Evolutionary conservation across 257 asterid species (phyloP).

Genomic region (Pogostemon cablin): DNA sequence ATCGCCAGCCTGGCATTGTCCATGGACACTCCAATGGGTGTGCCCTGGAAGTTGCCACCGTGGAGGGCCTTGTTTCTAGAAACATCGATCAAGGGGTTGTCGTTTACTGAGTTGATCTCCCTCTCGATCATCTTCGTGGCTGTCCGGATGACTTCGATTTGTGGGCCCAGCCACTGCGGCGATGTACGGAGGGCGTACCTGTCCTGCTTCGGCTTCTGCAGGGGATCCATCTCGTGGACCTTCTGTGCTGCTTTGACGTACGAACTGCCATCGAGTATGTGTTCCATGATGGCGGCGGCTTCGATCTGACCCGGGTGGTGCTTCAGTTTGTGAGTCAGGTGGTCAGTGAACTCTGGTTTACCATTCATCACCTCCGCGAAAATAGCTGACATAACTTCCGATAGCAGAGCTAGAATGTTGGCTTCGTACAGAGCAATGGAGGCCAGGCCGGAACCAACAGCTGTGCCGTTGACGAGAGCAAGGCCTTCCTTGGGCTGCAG

Average conservation of each 20-base stretch:
- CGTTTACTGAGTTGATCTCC: constrained; percentile 58
- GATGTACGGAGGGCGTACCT: constrained; percentile 57
- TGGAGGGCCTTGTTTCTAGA: constrained; percentile 57
- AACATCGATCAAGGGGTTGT: constrained; percentile 58
- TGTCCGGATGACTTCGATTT: constrained; percentile 53
- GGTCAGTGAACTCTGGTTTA: constrained; percentile 61
- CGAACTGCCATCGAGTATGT: constrained; percentile 49
- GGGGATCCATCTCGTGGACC: constrained; percentile 48
- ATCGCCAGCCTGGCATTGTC: constrained; percentile 54
- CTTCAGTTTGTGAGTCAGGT: constrained; percentile 59
- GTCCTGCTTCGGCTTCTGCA: constrained; percentile 61
- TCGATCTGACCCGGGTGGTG: constrained; percentile 66
- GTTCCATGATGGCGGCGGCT: constrained; percentile 65
- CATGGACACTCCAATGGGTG: constrained; percentile 63
- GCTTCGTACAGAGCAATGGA: constrained; percentile 56
- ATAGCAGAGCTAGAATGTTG: constrained; percentile 42
- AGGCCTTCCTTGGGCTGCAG: constrained; percentile 66
- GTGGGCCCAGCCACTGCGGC: constrained; percentile 67
- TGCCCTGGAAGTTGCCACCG: constrained; percentile 66
- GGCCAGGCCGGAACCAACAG: constrained; percentile 60
- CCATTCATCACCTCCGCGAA: constrained; percentile 68
- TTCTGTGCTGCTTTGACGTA: constrained; percentile 49
- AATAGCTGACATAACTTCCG: constrained; percentile 54
- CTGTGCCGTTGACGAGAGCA: constrained; percentile 61
- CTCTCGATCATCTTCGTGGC: constrained; percentile 62